Percentiles rank a stretch among this genome's conserved stretches.
phyloP scores from a whole-genome alignment of 1,284 basidiomycete genomes.

The Leccinum griseonigrum region DNA sequence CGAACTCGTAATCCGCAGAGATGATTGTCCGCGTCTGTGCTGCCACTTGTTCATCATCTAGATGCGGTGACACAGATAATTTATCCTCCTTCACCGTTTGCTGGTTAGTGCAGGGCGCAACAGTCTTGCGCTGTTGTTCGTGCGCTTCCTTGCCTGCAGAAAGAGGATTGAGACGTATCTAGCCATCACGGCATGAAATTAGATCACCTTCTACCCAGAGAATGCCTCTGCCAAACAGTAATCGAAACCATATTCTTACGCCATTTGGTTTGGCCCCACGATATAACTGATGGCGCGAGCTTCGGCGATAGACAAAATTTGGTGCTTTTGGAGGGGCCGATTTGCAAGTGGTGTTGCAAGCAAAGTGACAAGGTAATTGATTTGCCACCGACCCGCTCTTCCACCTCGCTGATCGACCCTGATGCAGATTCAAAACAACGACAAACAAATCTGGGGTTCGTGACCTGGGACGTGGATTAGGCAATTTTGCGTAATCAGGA shows the following conservation, averaged over 20 bases:
- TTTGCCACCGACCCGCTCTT: too few relatives aligned
- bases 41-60: conserved; percentile 50
- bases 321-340: conserved; percentile 38
- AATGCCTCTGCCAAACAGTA: conserved; percentile 57
- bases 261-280: conserved; percentile 53
- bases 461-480: too few relatives aligned
- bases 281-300: conserved; percentile 50
- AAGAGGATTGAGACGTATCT: neutral
- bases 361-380: too few relatives aligned
- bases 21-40: conserved; percentile 60
- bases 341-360: too few relatives aligned
- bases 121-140: conserved; percentile 47
- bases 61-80: conserved; percentile 29
- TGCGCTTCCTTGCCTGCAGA: conserved; percentile 49
- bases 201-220: conserved; percentile 56
- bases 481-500: too few relatives aligned
- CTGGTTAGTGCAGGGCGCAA: conserved; percentile 39
- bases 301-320: conserved; percentile 54
- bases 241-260: conserved; percentile 58
- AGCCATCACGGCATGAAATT: neutral
- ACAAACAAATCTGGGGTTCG: too few relatives aligned
- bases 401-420: too few relatives aligned
- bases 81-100: conserved; percentile 42
- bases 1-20: conserved; percentile 62
- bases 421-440: too few relatives aligned